These are phyloP conservation scores for Exophiala oligosperma DNA, from an alignment of 2,329 filamentous ascomycete species.

Conservation along the genomic window DNA sequence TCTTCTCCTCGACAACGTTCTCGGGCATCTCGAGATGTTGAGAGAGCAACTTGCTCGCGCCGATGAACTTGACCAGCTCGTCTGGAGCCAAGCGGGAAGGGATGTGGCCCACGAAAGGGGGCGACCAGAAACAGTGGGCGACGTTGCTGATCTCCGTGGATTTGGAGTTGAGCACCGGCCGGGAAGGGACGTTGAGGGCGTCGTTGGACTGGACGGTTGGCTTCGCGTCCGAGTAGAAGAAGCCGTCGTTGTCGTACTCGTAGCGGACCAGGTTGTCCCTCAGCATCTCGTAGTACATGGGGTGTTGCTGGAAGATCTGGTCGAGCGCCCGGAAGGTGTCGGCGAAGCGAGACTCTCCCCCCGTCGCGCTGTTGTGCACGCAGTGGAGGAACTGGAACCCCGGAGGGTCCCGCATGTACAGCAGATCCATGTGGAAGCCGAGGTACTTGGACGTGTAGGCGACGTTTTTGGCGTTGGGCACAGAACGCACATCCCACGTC, in stretches of 20 bases:
- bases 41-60: slow-evolving; percentile 61
- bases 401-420: slow-evolving; percentile 80
- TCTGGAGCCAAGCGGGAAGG: slow-evolving; percentile 25
- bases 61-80: too few relatives aligned
- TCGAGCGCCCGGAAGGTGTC: slow-evolving; percentile 67
- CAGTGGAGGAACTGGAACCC: slow-evolving; percentile 88
- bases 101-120: slow-evolving; percentile 71
- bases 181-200: slow-evolving; percentile 19
- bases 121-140: slow-evolving; percentile 66
- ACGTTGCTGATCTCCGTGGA: slow-evolving; percentile 29
- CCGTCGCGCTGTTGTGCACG: slow-evolving; percentile 73
- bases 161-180: slow-evolving; percentile 9
- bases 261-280: slow-evolving; percentile 21
- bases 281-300: slow-evolving; percentile 32
- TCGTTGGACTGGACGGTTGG: slow-evolving; percentile 50
- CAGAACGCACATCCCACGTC: slow-evolving; percentile 85
- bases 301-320: slow-evolving; percentile 35
- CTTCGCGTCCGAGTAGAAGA: slow-evolving; percentile 62
- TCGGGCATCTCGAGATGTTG: slow-evolving; percentile 56
- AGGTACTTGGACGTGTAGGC: slow-evolving; percentile 83
- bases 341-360: slow-evolving; percentile 83
- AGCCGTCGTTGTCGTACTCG: slow-evolving; percentile 62
- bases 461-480: slow-evolving; percentile 83
- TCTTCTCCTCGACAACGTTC: slow-evolving; percentile 68
- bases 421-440: slow-evolving; percentile 88